phyloP scores from a whole-genome alignment of 305 asterid species.

The Striga hermonthica region DNA sequence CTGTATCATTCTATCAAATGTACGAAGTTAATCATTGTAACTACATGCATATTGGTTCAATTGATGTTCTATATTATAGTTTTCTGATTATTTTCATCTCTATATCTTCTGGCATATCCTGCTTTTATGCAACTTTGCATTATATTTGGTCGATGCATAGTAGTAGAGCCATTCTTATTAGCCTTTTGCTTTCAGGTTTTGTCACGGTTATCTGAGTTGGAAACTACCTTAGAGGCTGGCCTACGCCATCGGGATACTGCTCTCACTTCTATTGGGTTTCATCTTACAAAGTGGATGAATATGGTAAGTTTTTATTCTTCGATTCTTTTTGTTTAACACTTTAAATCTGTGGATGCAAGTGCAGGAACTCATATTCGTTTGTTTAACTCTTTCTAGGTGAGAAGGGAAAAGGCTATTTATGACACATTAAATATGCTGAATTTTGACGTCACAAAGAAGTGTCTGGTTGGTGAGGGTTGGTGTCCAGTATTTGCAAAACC shows the following conservation, averaged over 20 bases:
- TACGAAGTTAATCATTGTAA: background rate
- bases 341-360: conserved; percentile 17
- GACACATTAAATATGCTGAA: conserved; percentile 93
- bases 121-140: background rate
- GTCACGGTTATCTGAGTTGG: conserved; percentile 85
- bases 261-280: conserved; percentile 72
- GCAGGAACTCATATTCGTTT: conserved; percentile 25
- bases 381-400: conserved; percentile 54
- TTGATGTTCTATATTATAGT: background rate
- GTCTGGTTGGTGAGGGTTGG: conserved; percentile 99
- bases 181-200: conserved; percentile 57
- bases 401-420: conserved; percentile 88
- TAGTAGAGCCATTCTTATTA: conserved; percentile 7
- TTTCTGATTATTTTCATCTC: background rate
- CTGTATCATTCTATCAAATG: background rate
- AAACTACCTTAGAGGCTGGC: conserved; percentile 91
- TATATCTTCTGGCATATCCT: background rate
- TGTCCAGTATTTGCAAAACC: conserved; percentile 86
- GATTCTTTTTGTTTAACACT: conserved; percentile 8
- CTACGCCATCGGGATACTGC: conserved; percentile 74
- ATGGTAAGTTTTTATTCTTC: conserved; percentile 46
- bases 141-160: conserved; percentile 23
- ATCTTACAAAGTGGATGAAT: conserved; percentile 79
- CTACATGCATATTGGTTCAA: background rate
- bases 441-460: conserved; percentile 95